phyloP scores from a whole-genome alignment of 495 filamentous ascomycete genomes.

The Haplographium delicatum region DNA sequence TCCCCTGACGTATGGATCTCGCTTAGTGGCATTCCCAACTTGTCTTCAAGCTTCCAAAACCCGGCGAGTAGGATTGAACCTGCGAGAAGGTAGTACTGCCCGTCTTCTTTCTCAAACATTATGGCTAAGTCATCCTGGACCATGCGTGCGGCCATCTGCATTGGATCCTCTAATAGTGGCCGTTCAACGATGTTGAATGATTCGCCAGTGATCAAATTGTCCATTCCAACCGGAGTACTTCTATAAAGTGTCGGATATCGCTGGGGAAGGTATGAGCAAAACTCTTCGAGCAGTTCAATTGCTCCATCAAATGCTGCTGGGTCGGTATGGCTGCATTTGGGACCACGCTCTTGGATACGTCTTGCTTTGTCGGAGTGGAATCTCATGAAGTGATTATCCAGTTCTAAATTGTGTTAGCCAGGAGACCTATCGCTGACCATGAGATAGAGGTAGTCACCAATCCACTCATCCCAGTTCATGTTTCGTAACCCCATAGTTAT shows the following conservation, averaged over 20 bases:
- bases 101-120: slow-evolving; percentile 76
- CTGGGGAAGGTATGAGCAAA: slow-evolving; percentile 70
- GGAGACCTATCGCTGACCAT: not conserved
- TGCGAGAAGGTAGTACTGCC: slow-evolving; percentile 80
- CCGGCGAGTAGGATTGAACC: slow-evolving; percentile 76
- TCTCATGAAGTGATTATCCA: slow-evolving; percentile 75
- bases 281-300: slow-evolving; percentile 73
- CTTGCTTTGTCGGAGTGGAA: slow-evolving; percentile 71
- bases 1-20: slow-evolving; percentile 82
- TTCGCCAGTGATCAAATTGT: slow-evolving; percentile 69
- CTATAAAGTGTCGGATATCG: slow-evolving; percentile 71
- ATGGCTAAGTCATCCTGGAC: slow-evolving; percentile 84
- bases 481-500: slow-evolving; percentile 80
- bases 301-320: slow-evolving; percentile 74
- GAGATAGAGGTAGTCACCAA: slow-evolving; percentile 38
- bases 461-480: slow-evolving; percentile 80
- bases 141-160: slow-evolving; percentile 67
- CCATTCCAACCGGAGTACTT: slow-evolving; percentile 59
- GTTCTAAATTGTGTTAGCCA: slow-evolving; percentile 41
- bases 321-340: slow-evolving; percentile 64
- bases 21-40: slow-evolving; percentile 75
- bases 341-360: slow-evolving; percentile 65
- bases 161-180: slow-evolving; percentile 74
- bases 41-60: slow-evolving; percentile 83
- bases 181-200: slow-evolving; percentile 62